Conservation (phyloP, 1,139 yeast genomes). For the Kodamaea alishanica region DNA sequence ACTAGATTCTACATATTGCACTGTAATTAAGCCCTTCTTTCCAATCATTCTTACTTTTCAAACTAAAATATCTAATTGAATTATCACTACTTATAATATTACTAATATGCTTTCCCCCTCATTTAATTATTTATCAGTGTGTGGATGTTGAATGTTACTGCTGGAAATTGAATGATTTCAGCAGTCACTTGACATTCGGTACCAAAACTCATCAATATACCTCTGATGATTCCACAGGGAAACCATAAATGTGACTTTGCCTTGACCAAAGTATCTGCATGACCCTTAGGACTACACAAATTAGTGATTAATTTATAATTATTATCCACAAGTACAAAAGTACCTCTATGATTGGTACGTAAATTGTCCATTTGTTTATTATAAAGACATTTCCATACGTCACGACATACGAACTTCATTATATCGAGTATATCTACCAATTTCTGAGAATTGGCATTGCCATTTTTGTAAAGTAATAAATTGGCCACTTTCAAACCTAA, state of each 20-base stretch:
- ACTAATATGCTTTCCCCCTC: background rate
- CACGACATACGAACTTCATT: constrained; percentile 90
- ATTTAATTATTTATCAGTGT: constrained; percentile 40
- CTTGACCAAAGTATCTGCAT: constrained; percentile 45
- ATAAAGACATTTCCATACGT: constrained; percentile 78
- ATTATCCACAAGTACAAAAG: constrained; percentile 74
- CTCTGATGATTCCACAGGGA: constrained; percentile 82
- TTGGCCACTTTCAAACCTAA: constrained; percentile 77
- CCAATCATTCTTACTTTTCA: background rate
- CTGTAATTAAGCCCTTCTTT: background rate
- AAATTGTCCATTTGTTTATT: constrained; percentile 88
- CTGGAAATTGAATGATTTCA: constrained; percentile 63
- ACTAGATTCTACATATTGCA: background rate
- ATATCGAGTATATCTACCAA: constrained; percentile 67
- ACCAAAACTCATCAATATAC: constrained; percentile 70
- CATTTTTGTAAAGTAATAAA: constrained; percentile 51
- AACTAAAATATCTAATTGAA: background rate
- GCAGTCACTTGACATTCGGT: constrained; percentile 63
- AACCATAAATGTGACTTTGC: constrained; percentile 64
- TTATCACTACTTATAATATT: background rate
- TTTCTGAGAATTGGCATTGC: constrained; percentile 33
- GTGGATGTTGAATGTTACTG: constrained; percentile 69
- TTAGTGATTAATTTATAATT: constrained; percentile 52
- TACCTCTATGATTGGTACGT: constrained; percentile 87
- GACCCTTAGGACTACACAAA: constrained; percentile 51